Evolutionary conservation across 768 basidiomycete species (phyloP).

Genomic region (Panaeolus cyanescens): DNA sequence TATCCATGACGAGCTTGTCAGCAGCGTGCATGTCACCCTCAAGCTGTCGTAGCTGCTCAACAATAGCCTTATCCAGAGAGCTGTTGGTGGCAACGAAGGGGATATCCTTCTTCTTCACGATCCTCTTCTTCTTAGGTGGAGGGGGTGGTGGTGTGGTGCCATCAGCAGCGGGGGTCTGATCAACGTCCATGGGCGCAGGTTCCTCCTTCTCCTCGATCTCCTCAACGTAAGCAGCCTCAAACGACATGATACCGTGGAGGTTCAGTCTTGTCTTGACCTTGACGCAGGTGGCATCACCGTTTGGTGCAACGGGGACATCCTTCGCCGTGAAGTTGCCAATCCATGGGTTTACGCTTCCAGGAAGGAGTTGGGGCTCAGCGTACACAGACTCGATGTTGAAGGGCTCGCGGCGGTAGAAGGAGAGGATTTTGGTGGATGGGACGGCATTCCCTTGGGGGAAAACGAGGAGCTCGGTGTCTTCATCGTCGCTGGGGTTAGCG

Average conservation of each 20-base stretch:
- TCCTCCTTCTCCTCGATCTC: conserved; percentile 81
- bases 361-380: conserved; percentile 69
- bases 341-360: conserved; percentile 84
- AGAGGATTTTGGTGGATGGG: conserved; percentile 94
- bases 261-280: conserved; percentile 92
- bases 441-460: conserved; percentile 85
- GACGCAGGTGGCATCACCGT: conserved; percentile 77
- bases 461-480: conserved; percentile 90
- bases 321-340: conserved; percentile 82
- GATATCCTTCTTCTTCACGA: conserved; percentile 82
- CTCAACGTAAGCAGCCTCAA: conserved; percentile 86
- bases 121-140: conserved; percentile 83
- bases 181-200: conserved; percentile 67
- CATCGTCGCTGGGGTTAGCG: conserved; percentile 71
- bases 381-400: conserved; percentile 91
- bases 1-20: conserved; percentile 97
- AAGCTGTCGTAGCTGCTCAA: conserved; percentile 73
- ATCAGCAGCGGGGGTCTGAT: conserved; percentile 32
- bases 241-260: conserved; percentile 82
- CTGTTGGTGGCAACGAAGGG: conserved; percentile 67
- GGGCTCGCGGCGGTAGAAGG: conserved; percentile 86
- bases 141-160: conserved; percentile 35
- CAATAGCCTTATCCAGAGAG: conserved; percentile 60
- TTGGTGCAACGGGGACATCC: conserved; percentile 66
- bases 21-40: conserved; percentile 88